phyloP scores from a whole-genome alignment of 768 basidiomycete species.

The Termitomyces heimii region DNA sequence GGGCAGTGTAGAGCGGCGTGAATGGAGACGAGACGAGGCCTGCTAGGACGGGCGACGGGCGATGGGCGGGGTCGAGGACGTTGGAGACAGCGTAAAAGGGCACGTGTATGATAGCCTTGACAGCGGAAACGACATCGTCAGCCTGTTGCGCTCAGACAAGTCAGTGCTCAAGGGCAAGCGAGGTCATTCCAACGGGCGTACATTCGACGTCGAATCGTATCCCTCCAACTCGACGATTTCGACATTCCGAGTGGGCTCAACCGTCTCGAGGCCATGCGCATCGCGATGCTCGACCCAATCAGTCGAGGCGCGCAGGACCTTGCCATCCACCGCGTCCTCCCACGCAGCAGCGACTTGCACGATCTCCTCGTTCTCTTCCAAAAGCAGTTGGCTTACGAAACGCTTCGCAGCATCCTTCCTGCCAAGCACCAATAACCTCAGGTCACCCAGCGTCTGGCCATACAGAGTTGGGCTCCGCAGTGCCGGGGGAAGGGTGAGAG shows the following conservation, averaged over 20 bases:
- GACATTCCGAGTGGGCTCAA: constrained; percentile 59
- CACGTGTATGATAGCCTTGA: constrained; percentile 41
- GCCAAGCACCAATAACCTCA: constrained; percentile 52
- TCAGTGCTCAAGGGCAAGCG: background rate
- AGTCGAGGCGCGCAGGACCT: constrained; percentile 53
- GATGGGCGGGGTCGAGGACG: constrained; percentile 45
- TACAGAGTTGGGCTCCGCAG: constrained; percentile 60
- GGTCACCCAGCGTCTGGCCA: constrained; percentile 61
- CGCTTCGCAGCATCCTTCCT: constrained; percentile 36
- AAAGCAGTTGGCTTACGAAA: constrained; percentile 40
- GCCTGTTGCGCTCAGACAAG: constrained; percentile 19
- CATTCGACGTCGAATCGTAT: constrained; percentile 38
- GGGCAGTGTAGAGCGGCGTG: constrained; percentile 54
- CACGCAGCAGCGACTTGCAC: constrained; percentile 57
- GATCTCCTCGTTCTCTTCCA: constrained; percentile 64
- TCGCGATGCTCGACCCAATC: constrained; percentile 68
- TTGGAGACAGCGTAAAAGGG: constrained; percentile 51
- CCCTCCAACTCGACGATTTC: constrained; percentile 50
- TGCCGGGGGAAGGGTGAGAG: constrained; percentile 54
- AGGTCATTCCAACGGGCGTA: constrained; percentile 18
- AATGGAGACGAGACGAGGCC: constrained; percentile 52
- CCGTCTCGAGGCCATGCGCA: constrained; percentile 58
- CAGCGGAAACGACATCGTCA: constrained; percentile 23
- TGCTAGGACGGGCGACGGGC: constrained; percentile 45
- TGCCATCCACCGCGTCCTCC: constrained; percentile 42